A percentile compares a stretch with the other conserved stretches of the same genome.
Evolutionary conservation across 768 basidiomycete genomes (phyloP).

Genomic region (Psilocybe azurescens): DNA sequence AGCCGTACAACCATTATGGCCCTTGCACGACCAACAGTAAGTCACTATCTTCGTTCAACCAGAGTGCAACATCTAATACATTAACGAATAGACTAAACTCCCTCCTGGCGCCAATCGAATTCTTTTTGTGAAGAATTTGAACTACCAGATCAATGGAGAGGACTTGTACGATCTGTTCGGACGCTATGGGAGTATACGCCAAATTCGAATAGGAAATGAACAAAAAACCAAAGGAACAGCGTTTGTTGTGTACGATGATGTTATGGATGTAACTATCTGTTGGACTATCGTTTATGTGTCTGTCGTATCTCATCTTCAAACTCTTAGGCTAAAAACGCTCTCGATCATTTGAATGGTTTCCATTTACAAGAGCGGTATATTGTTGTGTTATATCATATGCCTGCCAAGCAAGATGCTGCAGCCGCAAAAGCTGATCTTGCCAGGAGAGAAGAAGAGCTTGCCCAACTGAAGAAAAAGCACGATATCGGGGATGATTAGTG

Average conservation of each 20-base stretch:
- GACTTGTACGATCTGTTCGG: constrained; percentile 98
- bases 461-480: constrained; percentile 85
- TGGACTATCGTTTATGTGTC: background rate
- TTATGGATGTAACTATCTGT: constrained; percentile 79
- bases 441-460: constrained; percentile 88
- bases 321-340: constrained; percentile 89
- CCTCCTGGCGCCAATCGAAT: constrained; percentile 92
- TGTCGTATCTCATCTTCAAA: constrained; percentile 17
- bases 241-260: constrained; percentile 95
- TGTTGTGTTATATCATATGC: constrained; percentile 97
- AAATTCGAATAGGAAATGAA: constrained; percentile 93
- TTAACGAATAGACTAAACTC: constrained; percentile 68
- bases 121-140: constrained; percentile 91
- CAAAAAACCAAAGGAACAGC: constrained; percentile 95
- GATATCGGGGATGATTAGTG: constrained; percentile 77
- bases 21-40: constrained; percentile 71
- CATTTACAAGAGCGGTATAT: constrained; percentile 98
- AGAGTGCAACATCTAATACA: constrained; percentile 3
- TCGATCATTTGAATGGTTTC: constrained; percentile 97
- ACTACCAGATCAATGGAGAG: constrained; percentile 91
- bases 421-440: constrained; percentile 93
- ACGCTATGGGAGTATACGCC: constrained; percentile 95
- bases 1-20: constrained; percentile 50
- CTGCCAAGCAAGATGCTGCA: constrained; percentile 94
- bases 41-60: constrained; percentile 21